Base-by-base conservation (phyloP, 2,329 filamentous ascomycete genomes). In the Orbilia javanica region DNA sequence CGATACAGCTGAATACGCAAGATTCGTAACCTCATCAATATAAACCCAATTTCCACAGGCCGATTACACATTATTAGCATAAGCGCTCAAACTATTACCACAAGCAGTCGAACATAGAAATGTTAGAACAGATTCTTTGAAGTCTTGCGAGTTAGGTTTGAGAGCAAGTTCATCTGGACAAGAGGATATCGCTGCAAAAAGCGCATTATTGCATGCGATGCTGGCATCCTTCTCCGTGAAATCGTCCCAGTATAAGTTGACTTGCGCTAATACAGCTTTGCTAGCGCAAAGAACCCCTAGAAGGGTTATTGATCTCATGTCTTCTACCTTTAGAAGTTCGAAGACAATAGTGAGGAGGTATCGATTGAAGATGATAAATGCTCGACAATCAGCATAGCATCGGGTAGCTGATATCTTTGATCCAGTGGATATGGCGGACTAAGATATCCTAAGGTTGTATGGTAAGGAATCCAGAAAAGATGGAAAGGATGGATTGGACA, bases 1-100 rank as follows among this genome's bases (percentile, higher is more conserved):
- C 34, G 68, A 71, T 64, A 71, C 68, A 53, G 68, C 68, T 29
- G 68, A 71, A 55, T 71, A 71, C n/a, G 68, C 68, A 55, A 71
- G 68, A 71, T 64, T n/a, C n/a, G 68, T 71, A 64, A 46, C 55
- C 4, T 46, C 68, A 22, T 71, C 68, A 10, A 71, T 64, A 71
- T 71, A 71, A 34, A 71, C 57, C 68, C 68, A 71, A 27, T 18
- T 34, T 71, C 68, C 68, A 22, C 68, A 71, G 46, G 68, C 68
- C 2, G 68, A 44, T 36, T 64, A 31, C 55, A 71, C 68, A 22
- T 71, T 71, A n/a, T 55, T 71, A 34, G 36, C 57, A 64, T 71
- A 71, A 46, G 68, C 46, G 34, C 18, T 46, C 46, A 71, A 64
- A 34, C 68, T 71, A 46, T 71, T 64, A 22, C 46, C 55, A 42